Conservation (phyloP, 2,329 filamentous ascomycete species). For the Cladosporium sp. region DNA sequence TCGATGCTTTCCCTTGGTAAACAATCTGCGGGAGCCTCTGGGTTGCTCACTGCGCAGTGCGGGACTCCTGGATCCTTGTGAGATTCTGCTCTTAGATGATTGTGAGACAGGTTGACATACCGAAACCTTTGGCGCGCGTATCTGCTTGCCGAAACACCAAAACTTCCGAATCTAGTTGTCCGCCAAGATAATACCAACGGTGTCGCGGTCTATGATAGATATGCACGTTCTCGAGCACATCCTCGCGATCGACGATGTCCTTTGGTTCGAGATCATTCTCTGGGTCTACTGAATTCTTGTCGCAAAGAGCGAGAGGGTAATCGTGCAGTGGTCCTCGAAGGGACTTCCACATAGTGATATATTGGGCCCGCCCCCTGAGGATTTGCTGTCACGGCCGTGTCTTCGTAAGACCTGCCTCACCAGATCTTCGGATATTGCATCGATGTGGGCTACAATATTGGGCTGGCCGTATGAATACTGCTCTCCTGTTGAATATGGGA, state of each 20-base stretch:
- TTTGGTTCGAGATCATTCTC: background rate
- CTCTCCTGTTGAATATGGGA: background rate
- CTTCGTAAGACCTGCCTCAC: background rate
- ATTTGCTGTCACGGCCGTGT: background rate
- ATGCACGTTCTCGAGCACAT: background rate
- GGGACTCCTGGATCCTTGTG: background rate
- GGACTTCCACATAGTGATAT: background rate
- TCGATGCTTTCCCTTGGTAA: background rate
- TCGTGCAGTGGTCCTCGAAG: background rate
- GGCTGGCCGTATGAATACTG: background rate
- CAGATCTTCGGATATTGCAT: background rate
- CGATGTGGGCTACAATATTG: background rate
- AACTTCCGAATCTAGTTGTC: background rate
- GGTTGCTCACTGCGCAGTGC: background rate
- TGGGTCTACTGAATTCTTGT: background rate
- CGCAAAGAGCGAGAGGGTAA: background rate
- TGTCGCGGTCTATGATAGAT: background rate
- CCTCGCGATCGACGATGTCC: background rate
- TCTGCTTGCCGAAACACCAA: background rate
- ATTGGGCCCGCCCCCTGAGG: background rate
- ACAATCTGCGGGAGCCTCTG: background rate
- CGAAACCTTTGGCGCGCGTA: background rate
- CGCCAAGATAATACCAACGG: background rate
- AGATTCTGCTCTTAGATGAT: too few species aligned
- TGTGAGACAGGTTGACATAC: background rate